phyloP scores from a whole-genome alignment of 2,329 filamentous ascomycete species.

The Dothistroma pini region DNA sequence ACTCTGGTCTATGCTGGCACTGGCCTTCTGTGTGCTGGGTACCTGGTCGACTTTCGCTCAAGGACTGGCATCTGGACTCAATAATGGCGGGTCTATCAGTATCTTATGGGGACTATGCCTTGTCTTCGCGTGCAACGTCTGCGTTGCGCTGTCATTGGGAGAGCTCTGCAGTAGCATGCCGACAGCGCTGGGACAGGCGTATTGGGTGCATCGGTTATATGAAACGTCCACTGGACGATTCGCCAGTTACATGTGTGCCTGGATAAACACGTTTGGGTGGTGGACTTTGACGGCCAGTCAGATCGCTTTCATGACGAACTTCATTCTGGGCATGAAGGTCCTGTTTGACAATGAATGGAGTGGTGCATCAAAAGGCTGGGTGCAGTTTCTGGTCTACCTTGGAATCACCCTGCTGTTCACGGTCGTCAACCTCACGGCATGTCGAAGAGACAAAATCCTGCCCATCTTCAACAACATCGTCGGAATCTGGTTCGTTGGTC shows the following conservation, averaged over 20 bases:
- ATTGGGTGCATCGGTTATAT: slow-evolving; percentile 52
- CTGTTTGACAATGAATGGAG: slow-evolving; percentile 51
- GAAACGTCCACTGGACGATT: slow-evolving; percentile 44
- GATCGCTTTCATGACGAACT: slow-evolving; percentile 57
- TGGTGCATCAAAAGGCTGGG: slow-evolving; percentile 47
- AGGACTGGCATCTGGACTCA: slow-evolving; percentile 50
- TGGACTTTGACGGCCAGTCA: slow-evolving; percentile 55
- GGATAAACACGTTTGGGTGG: slow-evolving; percentile 60
- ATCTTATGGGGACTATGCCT: slow-evolving; percentile 56
- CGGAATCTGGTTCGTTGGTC: slow-evolving; percentile 49
- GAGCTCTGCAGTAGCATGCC: slow-evolving; percentile 59
- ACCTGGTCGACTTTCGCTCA: slow-evolving; percentile 59
- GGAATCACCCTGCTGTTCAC: slow-evolving; percentile 50
- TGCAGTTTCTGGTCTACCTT: slow-evolving; percentile 55
- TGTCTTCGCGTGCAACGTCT: slow-evolving; percentile 50
- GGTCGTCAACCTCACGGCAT: slow-evolving; percentile 50
- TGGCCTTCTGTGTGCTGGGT: slow-evolving; percentile 56
- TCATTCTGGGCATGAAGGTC: slow-evolving; percentile 55
- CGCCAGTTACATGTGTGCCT: slow-evolving; percentile 55
- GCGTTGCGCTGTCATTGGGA: slow-evolving; percentile 54
- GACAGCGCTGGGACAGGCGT: slow-evolving; percentile 58
- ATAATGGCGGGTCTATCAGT: slow-evolving; percentile 52
- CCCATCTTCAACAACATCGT: slow-evolving; percentile 57
- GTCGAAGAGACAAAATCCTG: slow-evolving; percentile 47
- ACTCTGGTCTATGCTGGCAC: slow-evolving; percentile 55